These are phyloP conservation scores for Cucumis melo DNA, from an alignment of 306 rosid genomes.

Conservation along the genomic window DNA sequence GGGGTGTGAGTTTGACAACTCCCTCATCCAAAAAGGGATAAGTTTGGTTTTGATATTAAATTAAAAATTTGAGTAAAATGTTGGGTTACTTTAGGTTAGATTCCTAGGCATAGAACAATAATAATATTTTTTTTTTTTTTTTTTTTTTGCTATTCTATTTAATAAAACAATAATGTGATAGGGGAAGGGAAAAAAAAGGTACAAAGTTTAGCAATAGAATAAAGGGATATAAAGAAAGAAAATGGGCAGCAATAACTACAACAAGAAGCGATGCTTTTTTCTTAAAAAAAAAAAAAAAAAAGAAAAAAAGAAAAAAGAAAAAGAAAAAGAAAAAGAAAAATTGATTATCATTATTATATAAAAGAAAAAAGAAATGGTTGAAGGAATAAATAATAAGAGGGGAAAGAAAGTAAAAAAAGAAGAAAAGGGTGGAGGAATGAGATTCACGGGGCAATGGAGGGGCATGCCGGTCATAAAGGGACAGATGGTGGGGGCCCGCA, in stretches of 20 bases:
- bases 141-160: neutral
- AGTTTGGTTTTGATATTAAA: neutral
- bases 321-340: no score
- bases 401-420: neutral
- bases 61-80: neutral
- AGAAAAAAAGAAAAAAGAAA: no score
- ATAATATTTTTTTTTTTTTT: no score
- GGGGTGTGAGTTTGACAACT: neutral
- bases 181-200: neutral
- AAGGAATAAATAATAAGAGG: neutral
- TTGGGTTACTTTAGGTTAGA: neutral
- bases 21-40: neutral
- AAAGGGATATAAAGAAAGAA: neutral
- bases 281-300: no score
- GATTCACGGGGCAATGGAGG: slow-evolving; percentile 64
- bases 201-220: neutral
- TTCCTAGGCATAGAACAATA: slow-evolving; percentile 1
- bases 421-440: slow-evolving; percentile 24
- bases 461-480: slow-evolving; percentile 72
- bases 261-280: neutral
- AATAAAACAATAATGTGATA: neutral
- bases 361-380: neutral
- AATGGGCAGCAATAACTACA: slow-evolving; percentile 1
- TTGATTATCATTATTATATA: neutral
- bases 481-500: slow-evolving; percentile 51